Evolutionary conservation across 129 eudicot species (phyloP).

Genomic region (Dittrichia graveolens): DNA sequence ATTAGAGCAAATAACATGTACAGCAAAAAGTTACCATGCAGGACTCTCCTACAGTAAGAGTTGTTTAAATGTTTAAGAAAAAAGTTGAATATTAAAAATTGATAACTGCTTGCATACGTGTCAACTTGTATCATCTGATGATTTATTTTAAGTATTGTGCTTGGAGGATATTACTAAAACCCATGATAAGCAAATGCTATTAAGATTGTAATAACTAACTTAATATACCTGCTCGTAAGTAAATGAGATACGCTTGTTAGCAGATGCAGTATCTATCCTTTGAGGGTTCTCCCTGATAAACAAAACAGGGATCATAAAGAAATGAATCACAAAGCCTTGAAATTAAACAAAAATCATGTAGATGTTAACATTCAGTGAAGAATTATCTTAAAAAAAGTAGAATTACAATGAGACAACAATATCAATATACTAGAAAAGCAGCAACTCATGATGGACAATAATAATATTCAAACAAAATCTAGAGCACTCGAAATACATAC

Average conservation of each 20-base stretch:
- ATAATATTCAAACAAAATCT: neutral
- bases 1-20: neutral
- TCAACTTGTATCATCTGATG: too few species aligned
- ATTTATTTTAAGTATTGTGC: neutral
- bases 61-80: neutral
- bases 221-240: conserved; percentile 87
- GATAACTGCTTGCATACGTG: neutral
- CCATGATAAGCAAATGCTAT: conserved; percentile 12
- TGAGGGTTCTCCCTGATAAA: conserved; percentile 92
- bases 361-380: neutral
- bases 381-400: neutral
- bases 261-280: conserved; percentile 75
- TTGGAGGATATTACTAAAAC: conserved; percentile 6
- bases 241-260: conserved; percentile 85
- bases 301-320: neutral
- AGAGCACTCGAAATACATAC: neutral
- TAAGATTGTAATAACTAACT: neutral
- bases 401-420: conserved; percentile 2
- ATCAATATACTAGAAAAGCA: neutral
- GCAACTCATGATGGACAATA: conserved; percentile 5
- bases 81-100: neutral
- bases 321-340: conserved; percentile 11
- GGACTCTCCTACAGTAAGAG: neutral
- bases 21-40: neutral
- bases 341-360: neutral